Evolutionary conservation across 208 protist species (phyloP).

Genomic region (Phytomonas sp.): DNA sequence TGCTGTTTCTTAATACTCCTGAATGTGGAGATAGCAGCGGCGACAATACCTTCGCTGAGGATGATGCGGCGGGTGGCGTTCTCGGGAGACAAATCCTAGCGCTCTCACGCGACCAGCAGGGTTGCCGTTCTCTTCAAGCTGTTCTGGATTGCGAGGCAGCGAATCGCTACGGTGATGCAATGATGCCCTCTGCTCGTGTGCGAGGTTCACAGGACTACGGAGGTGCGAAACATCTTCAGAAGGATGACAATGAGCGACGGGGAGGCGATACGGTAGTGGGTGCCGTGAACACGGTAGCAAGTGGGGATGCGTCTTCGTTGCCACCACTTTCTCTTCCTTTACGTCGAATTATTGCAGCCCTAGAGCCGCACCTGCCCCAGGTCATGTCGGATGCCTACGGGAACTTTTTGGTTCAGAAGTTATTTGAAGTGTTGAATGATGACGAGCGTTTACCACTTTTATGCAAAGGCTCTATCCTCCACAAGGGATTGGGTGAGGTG

Average conservation of each 20-base stretch:
- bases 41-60: background rate
- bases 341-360: conserved; percentile 31
- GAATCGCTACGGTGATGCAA: conserved; percentile 4
- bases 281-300: background rate
- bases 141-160: conserved; percentile 39
- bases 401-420: conserved; percentile 96
- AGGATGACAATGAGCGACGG: background rate
- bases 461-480: conserved; percentile 33
- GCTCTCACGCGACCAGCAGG: conserved; percentile 48
- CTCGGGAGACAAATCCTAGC: conserved; percentile 12
- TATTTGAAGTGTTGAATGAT: conserved; percentile 58
- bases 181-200: background rate
- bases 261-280: conserved; percentile 2
- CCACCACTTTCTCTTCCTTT: conserved; percentile 25
- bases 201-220: conserved; percentile 3
- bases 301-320: conserved; percentile 10
- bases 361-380: conserved; percentile 41
- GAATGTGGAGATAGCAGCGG: background rate
- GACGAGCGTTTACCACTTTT: conserved; percentile 44
- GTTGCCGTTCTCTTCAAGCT: conserved; percentile 57
- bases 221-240: background rate
- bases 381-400: conserved; percentile 96
- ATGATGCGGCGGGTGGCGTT: background rate
- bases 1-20: background rate
- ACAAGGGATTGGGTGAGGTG: conserved; percentile 28